Conservation (phyloP, 108 stramenopile genomes). For the Fragilaria crotonensis region DNA sequence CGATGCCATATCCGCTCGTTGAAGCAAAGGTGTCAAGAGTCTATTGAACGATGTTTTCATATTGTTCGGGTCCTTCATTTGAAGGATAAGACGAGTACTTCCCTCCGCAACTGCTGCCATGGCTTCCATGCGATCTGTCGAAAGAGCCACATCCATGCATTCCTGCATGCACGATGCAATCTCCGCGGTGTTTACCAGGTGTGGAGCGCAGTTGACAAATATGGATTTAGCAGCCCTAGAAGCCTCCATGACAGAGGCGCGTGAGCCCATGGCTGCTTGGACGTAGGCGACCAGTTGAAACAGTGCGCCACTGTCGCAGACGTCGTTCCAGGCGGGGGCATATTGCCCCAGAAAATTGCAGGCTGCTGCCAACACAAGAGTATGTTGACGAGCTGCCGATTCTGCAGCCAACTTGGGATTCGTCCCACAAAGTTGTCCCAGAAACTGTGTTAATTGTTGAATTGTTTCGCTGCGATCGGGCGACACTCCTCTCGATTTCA, state of each 20-base stretch:
- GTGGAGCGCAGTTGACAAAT: constrained; percentile 9
- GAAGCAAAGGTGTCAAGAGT: constrained; percentile 21
- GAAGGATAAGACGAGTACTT: constrained; percentile 27
- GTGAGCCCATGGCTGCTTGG: constrained; percentile 6
- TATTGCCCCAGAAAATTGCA: constrained; percentile 37
- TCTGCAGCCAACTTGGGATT: neutral
- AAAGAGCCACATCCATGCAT: constrained; percentile 35
- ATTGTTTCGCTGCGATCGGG: constrained; percentile 22
- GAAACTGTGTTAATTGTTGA: constrained; percentile 25
- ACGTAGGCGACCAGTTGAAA: constrained; percentile 34
- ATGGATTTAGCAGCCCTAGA: constrained; percentile 18
- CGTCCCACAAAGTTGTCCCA: constrained; percentile 16
- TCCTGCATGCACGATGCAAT: constrained; percentile 9
- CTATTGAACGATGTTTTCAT: constrained; percentile 16
- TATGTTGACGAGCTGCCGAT: constrained; percentile 7
- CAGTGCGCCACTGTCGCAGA: constrained; percentile 28
- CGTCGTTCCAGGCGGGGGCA: constrained; percentile 29
- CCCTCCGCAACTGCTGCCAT: constrained; percentile 48
- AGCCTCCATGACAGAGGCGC: constrained; percentile 6
- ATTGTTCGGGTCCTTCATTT: constrained; percentile 18
- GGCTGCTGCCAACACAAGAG: constrained; percentile 26
- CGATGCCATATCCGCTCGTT: constrained; percentile 8
- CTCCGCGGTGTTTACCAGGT: neutral
- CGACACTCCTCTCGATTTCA: constrained; percentile 20
- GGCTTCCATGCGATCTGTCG: constrained; percentile 27